These are phyloP conservation scores for Fusarium liriodendri DNA, from an alignment of 2,329 filamentous ascomycete genomes.

Conservation along the genomic window DNA sequence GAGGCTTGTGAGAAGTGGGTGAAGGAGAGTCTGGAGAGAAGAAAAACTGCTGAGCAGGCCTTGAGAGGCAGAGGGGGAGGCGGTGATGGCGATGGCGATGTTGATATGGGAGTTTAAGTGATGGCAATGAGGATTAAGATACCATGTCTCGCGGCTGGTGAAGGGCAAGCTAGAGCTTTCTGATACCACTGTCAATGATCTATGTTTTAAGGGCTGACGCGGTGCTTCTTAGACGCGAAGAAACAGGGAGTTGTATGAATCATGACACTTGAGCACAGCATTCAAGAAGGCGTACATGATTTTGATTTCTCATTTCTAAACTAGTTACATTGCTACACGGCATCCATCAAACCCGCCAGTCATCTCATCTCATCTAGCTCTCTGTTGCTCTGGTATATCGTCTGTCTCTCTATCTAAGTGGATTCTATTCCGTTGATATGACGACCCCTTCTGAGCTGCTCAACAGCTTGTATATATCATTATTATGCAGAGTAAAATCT, in stretches of 20 bases:
- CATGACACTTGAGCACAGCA: neutral
- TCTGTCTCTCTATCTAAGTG: neutral
- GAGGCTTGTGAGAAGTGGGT: slow-evolving; percentile 80
- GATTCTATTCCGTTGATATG: neutral
- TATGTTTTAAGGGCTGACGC: neutral
- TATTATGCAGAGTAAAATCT: slow-evolving; percentile 13
- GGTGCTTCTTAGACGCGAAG: neutral
- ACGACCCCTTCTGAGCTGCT: neutral
- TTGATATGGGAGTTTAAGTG: slow-evolving; percentile 53
- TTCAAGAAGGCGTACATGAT: neutral
- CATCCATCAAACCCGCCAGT: slow-evolving; percentile 16
- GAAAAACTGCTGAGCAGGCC: slow-evolving; percentile 53
- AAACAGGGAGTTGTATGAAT: neutral
- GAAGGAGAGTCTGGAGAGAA: slow-evolving; percentile 71
- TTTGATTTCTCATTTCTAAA: slow-evolving; percentile 15
- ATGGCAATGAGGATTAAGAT: slow-evolving; percentile 15
- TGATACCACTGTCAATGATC: slow-evolving; percentile 16
- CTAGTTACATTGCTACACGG: slow-evolving; percentile 24
- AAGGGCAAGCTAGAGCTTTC: slow-evolving; percentile 2
- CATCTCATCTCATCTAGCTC: slow-evolving; percentile 1
- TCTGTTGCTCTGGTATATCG: neutral
- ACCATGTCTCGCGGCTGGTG: slow-evolving; percentile 10
- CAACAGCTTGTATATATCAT: neutral
- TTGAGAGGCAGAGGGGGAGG: slow-evolving; percentile 48
- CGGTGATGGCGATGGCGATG: slow-evolving; percentile 51